phyloP scores from a whole-genome alignment of 192 early-diverging fungal genomes.

The Coemansia sp. region DNA sequence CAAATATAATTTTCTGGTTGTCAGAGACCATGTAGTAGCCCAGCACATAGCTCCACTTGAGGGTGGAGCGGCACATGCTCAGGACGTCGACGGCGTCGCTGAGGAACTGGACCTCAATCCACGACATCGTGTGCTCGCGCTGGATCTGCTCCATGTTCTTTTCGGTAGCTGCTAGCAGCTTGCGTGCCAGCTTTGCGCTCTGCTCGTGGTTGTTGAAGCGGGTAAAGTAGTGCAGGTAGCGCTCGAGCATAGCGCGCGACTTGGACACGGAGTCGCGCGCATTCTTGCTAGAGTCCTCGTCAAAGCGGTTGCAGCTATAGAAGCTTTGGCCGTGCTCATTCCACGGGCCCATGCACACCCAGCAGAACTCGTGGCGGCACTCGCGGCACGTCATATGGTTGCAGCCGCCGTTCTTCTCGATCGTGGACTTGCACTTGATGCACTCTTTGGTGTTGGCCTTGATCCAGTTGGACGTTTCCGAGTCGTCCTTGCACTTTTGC shows the following conservation, averaged over 20 bases:
- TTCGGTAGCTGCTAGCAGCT: constrained; percentile 54
- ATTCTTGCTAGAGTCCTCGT: constrained; percentile 83
- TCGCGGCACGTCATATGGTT: constrained; percentile 99
- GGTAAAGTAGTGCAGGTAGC: constrained; percentile 98
- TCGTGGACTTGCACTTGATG: constrained; percentile 87
- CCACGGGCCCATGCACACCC: constrained; percentile 99
- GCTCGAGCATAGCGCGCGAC: constrained; percentile 79
- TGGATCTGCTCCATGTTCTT: constrained; percentile 93
- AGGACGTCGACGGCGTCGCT: constrained; percentile 87
- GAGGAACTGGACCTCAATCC: constrained; percentile 99
- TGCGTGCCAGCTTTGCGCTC: constrained; percentile 83
- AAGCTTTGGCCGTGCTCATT: constrained; percentile 90
- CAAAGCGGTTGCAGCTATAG: constrained; percentile 98
- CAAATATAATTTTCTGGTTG: constrained; percentile 90
- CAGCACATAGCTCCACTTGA: constrained; percentile 98
- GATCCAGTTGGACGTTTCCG: constrained; percentile 98
- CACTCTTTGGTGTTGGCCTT: constrained; percentile 94
- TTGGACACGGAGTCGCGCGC: constrained; percentile 86
- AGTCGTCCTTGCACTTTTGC: constrained; percentile 96
- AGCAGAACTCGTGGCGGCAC: constrained; percentile 98
- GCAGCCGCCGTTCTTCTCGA: constrained; percentile 99
- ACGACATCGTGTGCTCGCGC: constrained; percentile 79
- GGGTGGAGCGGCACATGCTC: constrained; percentile 81
- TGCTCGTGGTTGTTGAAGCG: constrained; percentile 98
- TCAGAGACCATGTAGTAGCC: constrained; percentile 86